Conservation (phyloP, 78 protist genomes). For the Fonticula alba region DNA sequence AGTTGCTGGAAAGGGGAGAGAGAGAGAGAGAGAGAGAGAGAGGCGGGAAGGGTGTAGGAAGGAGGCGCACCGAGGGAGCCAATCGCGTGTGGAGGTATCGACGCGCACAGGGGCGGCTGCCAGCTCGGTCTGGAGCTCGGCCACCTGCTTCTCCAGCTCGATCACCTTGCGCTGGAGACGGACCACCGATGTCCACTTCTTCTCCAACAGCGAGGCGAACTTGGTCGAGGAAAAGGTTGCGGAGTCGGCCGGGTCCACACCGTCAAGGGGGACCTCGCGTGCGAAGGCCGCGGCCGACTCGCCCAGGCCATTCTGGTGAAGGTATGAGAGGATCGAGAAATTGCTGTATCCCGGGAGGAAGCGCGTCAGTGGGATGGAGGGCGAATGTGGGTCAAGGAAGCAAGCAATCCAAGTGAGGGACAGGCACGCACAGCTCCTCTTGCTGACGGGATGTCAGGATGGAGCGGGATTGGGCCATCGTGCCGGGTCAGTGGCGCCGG, state of each 20-base stretch:
- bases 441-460: not conserved
- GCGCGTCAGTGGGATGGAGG: too few relatives aligned
- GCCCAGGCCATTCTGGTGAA: not conserved
- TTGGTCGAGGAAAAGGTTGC: too few relatives aligned
- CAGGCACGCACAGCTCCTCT: slow-evolving; percentile 2
- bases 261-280: not conserved
- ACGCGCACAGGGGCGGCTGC: slow-evolving; percentile 1
- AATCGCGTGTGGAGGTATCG: not conserved
- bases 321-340: not conserved
- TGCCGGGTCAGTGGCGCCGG: too few relatives aligned
- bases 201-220: slow-evolving; percentile 34
- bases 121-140: slow-evolving; percentile 39
- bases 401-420: too few relatives aligned
- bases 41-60: not conserved
- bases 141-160: slow-evolving; percentile 37
- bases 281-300: not conserved
- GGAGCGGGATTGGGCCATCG: too few relatives aligned
- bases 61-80: too few relatives aligned
- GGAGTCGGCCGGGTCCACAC: not conserved
- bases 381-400: too few relatives aligned
- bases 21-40: too few relatives aligned
- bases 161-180: slow-evolving; percentile 45
- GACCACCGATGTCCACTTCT: slow-evolving; percentile 62
- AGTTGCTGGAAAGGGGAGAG: too few relatives aligned
- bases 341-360: not conserved